Percentiles rank a stretch among this genome's conserved stretches.
These are phyloP conservation scores for Ajuga reptans DNA, from an alignment of 305 asterid species.

Conservation along the genomic window DNA sequence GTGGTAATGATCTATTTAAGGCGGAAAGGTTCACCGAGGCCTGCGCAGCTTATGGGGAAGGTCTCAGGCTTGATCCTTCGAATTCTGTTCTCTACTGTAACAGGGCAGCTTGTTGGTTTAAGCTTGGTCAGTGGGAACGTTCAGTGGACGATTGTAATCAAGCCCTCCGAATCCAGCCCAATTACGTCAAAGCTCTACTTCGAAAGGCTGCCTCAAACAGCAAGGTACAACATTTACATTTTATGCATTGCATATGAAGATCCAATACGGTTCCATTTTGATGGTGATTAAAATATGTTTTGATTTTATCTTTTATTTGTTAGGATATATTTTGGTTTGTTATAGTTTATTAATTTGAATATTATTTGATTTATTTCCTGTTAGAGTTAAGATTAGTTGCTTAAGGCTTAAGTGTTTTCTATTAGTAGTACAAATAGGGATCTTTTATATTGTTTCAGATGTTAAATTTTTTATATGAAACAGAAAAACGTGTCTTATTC, in stretches of 20 bases:
- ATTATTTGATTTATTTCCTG: no score
- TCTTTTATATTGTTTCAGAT: no score
- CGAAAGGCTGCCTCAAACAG: constrained; percentile 79
- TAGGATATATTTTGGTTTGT: no score
- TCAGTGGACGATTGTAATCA: constrained; percentile 79
- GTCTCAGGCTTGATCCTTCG: constrained; percentile 66
- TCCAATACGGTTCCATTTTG: neutral
- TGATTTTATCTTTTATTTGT: no score
- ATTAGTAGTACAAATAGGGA: no score
- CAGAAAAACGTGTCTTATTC: no score
- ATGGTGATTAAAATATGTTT: no score
- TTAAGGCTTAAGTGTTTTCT: no score
- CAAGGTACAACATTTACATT: constrained; percentile 40
- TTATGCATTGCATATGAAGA: neutral
- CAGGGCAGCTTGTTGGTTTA: constrained; percentile 96
- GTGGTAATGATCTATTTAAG: constrained; percentile 82
- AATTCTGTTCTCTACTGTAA: constrained; percentile 86
- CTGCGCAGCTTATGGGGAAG: constrained; percentile 80
- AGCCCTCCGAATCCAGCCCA: constrained; percentile 72
- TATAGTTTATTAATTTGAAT: no score
- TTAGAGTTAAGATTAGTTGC: no score
- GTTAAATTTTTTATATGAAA: no score
- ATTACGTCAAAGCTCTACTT: constrained; percentile 75
- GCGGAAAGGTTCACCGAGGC: constrained; percentile 93
- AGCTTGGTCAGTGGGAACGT: constrained; percentile 69